Evolutionary conservation across 768 basidiomycete genomes (phyloP).

Genomic region (Macrolepiota dolichaula): DNA sequence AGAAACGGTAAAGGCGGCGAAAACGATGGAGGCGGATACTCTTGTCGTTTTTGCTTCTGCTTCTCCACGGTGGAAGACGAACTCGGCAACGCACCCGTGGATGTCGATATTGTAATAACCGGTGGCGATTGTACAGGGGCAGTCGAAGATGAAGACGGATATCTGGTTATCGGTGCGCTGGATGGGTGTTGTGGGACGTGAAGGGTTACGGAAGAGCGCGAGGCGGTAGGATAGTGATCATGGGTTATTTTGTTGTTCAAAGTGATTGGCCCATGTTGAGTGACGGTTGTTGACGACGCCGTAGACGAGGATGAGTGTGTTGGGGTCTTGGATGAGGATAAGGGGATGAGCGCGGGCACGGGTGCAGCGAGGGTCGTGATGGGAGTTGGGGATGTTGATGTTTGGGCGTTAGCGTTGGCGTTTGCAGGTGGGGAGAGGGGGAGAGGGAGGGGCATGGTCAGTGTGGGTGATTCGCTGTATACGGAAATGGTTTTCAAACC

Average conservation of each 20-base stretch:
- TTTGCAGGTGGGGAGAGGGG: neutral
- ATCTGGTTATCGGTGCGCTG: slow-evolving; percentile 1
- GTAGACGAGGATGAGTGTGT: neutral
- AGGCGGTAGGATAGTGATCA: neutral
- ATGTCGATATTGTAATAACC: neutral
- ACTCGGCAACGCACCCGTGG: neutral
- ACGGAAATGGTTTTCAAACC: slow-evolving; percentile 5
- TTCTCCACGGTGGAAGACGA: neutral
- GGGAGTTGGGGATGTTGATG: neutral
- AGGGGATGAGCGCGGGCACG: neutral
- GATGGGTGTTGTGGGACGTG: neutral
- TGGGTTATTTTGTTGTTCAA: neutral
- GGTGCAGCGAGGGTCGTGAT: neutral
- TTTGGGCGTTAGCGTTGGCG: neutral
- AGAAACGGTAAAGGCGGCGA: neutral
- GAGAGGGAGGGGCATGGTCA: slow-evolving; percentile 1
- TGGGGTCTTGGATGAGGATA: neutral
- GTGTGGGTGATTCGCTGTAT: neutral
- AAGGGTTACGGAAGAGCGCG: neutral
- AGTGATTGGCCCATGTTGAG: neutral
- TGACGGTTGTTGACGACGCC: neutral
- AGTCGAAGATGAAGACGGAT: neutral
- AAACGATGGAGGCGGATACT: neutral
- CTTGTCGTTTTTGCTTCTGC: too few relatives aligned
- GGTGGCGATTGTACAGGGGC: neutral